Base-by-base conservation (phyloP, 805 yeast genomes). In the Sugiyamaella americana region DNA sequence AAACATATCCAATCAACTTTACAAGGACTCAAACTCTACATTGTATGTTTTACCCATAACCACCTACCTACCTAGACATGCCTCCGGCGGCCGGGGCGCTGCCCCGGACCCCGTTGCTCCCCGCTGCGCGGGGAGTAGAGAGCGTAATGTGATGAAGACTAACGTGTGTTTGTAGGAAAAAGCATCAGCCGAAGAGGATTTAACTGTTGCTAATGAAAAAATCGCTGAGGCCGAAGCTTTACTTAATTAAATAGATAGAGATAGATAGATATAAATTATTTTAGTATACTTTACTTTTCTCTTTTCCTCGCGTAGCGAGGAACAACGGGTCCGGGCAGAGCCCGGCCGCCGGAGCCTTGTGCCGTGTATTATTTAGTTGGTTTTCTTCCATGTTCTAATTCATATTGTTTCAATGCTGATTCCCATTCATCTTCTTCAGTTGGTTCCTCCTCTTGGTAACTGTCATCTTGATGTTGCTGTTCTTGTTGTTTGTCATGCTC, bases 401-500 rank as follows among this genome's bases (percentile, higher is more conserved):
- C 82, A 80, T 82, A 82, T n/a, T 78, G 75, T 43, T 70, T 69
- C 30, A 82, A 59, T 1, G 83, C 79, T 17, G 65, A 65, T 34
- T 82, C 84, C 87, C 89, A 83, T 55, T 84, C 87, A 48, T 79
- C 82, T 18, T 82, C 89, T 16, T 55, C 63, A 1, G 54, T 52
- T 16, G 48, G 44, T 3, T 20, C 74, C 57, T 42, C 66, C 69
- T 39, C 19, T 16, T 36, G 35, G 41, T 18, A 21, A 5, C 13
- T 23, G 22, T 18, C 22, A 3, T 41, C 23, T 23, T 68, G 63
- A 29, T 71, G 66, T 48, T 71, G 69, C 44, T 76, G 73, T 29
- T 68, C 70, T 51, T 78, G 84, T 42, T 72, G 71, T 42, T 76
- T 73, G 53, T 93, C 98, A 63, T 86, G 88, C 42, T 69, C 70